A percentile compares a stretch with the other conserved stretches of the same genome.
Evolutionary conservation across 1,284 basidiomycete species (phyloP).

Genomic region (Moniliella sp.): DNA sequence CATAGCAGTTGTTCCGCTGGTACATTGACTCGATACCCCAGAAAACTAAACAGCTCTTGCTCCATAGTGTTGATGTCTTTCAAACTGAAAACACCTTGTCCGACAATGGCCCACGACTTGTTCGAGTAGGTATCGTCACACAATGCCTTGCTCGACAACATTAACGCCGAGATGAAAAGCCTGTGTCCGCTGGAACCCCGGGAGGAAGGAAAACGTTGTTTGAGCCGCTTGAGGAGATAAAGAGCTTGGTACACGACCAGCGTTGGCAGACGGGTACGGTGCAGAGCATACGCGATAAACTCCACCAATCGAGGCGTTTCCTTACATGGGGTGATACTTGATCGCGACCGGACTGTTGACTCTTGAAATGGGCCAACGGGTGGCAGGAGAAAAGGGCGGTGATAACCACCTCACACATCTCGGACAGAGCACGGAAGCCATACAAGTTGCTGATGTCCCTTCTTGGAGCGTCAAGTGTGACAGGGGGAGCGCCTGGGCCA

Average conservation of each 20-base stretch:
- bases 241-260: constrained; percentile 26
- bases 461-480: no score
- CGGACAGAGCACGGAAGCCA: constrained; percentile 16
- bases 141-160: constrained; percentile 31
- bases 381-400: constrained; percentile 21
- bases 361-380: no score
- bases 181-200: constrained; percentile 32
- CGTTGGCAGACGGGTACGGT: constrained; percentile 27
- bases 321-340: no score
- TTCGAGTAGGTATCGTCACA: constrained; percentile 34
- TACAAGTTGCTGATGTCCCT: no score
- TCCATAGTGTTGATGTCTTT: constrained; percentile 34
- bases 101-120: constrained; percentile 33
- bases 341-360: constrained; percentile 18
- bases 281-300: constrained; percentile 33
- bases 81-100: constrained; percentile 28
- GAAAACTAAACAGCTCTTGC: constrained; percentile 30
- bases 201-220: constrained; percentile 29
- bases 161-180: constrained; percentile 32
- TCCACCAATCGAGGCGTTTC: no score
- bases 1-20: constrained; percentile 16
- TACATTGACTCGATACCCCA: constrained; percentile 27
- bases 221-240: constrained; percentile 26
- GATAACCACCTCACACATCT: constrained; percentile 24
- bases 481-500: no score